These are phyloP conservation scores for Aureobasidium subglaciale DNA, from an alignment of 2,329 filamentous ascomycete species.

Conservation along the genomic window DNA sequence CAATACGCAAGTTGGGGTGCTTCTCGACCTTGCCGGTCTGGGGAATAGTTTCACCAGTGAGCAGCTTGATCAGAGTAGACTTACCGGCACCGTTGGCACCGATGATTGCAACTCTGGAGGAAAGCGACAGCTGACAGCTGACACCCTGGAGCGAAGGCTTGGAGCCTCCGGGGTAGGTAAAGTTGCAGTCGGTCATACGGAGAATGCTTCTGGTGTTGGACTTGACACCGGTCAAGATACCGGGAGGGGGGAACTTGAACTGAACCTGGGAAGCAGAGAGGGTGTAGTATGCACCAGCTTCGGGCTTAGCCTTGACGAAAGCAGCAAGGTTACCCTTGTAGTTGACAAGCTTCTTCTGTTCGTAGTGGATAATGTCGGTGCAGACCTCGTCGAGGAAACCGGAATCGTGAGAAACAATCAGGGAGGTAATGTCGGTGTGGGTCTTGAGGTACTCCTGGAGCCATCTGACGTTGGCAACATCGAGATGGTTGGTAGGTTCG, in stretches of 20 bases:
- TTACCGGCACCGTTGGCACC: constrained; percentile 97
- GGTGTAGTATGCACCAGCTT: constrained; percentile 97
- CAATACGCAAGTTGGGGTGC: constrained; percentile 96
- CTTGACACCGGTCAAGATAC: constrained; percentile 91
- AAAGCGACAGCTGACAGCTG: constrained; percentile 79
- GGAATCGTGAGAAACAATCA: constrained; percentile 98
- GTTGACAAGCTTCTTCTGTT: constrained; percentile 87
- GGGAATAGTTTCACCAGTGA: constrained; percentile 87
- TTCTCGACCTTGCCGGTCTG: constrained; percentile 86
- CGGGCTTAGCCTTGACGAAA: constrained; percentile 84
- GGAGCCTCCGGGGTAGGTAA: constrained; percentile 80
- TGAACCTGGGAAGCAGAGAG: constrained; percentile 79
- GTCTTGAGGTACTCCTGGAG: constrained; percentile 88
- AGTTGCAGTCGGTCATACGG: constrained; percentile 86
- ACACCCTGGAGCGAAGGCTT: constrained; percentile 87
- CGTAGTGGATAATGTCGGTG: constrained; percentile 98
- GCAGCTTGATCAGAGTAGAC: constrained; percentile 93
- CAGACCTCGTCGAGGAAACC: constrained; percentile 95
- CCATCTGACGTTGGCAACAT: constrained; percentile 95
- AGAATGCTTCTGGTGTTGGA: constrained; percentile 90
- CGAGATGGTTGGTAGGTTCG: constrained; percentile 98
- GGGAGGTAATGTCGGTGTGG: constrained; percentile 92
- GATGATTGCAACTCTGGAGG: constrained; percentile 91
- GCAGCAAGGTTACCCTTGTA: constrained; percentile 76
- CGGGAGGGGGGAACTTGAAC: constrained; percentile 97